Conservation (phyloP, 2,329 filamentous ascomycete species). For the Ophiostoma piceae region DNA sequence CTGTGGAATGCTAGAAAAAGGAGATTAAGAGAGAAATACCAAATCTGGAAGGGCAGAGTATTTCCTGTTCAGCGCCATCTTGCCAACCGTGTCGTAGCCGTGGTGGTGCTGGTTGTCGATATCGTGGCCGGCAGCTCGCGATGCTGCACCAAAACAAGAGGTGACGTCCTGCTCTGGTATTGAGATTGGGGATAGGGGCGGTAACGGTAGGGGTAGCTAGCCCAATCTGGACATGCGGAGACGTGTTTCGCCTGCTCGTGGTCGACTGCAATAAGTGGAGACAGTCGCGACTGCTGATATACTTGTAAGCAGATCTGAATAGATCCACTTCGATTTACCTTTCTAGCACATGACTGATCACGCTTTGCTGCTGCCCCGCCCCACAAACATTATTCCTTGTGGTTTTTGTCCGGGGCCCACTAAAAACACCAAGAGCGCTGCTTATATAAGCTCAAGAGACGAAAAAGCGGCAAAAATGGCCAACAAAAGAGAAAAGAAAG, state of each 20-base stretch:
- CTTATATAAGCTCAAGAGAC: slow-evolving; percentile 15
- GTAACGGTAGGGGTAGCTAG: slow-evolving; percentile 6
- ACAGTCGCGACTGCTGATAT: neutral
- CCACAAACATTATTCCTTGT: slow-evolving; percentile 21
- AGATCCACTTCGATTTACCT: too few species aligned
- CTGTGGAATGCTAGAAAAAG: neutral
- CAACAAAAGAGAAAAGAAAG: neutral
- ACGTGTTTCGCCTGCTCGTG: slow-evolving; percentile 5
- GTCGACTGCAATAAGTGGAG: neutral
- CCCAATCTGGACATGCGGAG: neutral
- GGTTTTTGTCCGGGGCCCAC: neutral
- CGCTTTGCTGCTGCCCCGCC: neutral
- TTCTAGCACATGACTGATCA: neutral
- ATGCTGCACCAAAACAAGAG: slow-evolving; percentile 11
- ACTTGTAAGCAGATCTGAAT: neutral
- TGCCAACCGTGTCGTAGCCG: neutral
- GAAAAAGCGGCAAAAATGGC: neutral
- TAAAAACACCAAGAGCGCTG: neutral
- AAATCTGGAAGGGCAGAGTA: slow-evolving; percentile 76
- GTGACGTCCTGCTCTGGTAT: slow-evolving; percentile 7
- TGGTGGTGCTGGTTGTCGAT: neutral
- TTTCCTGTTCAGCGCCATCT: slow-evolving; percentile 72
- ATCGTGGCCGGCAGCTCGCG: slow-evolving; percentile 5
- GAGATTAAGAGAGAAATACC: slow-evolving; percentile 41
- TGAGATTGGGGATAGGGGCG: neutral